phyloP scores from a whole-genome alignment of 1,284 basidiomycete genomes.

The Bondarzewia mesenterica region DNA sequence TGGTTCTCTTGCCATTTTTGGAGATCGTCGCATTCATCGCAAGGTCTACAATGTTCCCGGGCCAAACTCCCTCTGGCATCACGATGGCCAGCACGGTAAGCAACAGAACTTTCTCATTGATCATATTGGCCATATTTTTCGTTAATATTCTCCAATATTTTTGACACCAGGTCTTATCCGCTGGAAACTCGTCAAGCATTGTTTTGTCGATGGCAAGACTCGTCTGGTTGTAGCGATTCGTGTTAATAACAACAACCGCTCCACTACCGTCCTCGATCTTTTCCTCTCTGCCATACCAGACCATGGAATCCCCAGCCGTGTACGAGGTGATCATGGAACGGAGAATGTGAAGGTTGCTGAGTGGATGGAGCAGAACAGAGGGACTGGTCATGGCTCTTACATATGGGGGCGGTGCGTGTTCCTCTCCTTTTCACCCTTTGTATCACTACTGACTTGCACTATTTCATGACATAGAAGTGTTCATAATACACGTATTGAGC shows the following conservation, averaged over 20 bases:
- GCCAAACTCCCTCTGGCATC: constrained; percentile 21
- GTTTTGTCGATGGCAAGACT: constrained; percentile 26
- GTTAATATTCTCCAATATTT: not conserved
- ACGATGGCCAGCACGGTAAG: constrained; percentile 27
- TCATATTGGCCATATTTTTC: not conserved
- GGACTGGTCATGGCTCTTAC: constrained; percentile 20
- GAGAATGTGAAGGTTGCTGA: constrained; percentile 23
- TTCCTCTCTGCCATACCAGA: constrained; percentile 13
- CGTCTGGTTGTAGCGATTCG: constrained; percentile 16
- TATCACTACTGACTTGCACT: constrained; percentile 1
- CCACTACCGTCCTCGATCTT: constrained; percentile 18
- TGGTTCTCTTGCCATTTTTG: constrained; percentile 12
- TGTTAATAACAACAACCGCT: constrained; percentile 20
- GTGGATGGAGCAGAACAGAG: constrained; percentile 20
- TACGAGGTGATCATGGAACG: constrained; percentile 25
- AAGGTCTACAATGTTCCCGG: constrained; percentile 19
- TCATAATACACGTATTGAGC: constrained; percentile 27
- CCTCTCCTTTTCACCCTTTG: not conserved
- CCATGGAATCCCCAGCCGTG: constrained; percentile 20
- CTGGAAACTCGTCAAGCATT: constrained; percentile 29
- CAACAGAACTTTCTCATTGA: not conserved
- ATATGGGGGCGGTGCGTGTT: constrained; percentile 27
- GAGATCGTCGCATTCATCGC: constrained; percentile 11
- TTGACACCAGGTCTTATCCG: constrained; percentile 23
- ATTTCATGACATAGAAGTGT: constrained; percentile 15